A percentile compares a stretch with the other conserved stretches of the same genome.
Conservation (phyloP, 2,329 filamentous ascomycete genomes). For the Fusarium praegraminearum region DNA sequence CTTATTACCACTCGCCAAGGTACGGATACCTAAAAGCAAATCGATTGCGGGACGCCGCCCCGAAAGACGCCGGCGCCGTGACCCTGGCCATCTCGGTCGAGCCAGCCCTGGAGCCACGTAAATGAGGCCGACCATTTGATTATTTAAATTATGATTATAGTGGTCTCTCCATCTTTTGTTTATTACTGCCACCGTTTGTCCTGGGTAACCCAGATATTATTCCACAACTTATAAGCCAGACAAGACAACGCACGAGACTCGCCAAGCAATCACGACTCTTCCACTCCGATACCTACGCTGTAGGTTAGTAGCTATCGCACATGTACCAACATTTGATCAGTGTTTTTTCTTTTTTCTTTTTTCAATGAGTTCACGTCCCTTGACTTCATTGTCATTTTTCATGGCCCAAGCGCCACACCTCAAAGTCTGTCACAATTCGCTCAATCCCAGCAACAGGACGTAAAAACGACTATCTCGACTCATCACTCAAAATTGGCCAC, state of each 20-base stretch:
- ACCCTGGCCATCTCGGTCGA: conserved; percentile 30
- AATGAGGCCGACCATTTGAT: conserved; percentile 36
- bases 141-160: conserved; percentile 9
- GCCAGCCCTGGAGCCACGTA: conserved; percentile 23
- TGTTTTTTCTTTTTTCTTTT: neutral
- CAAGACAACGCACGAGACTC: conserved; percentile 1
- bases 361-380: conserved; percentile 2
- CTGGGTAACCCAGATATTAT: conserved; percentile 28
- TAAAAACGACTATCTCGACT: neutral
- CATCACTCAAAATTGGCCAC: neutral
- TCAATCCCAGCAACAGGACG: conserved; percentile 21
- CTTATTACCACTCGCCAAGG: conserved; percentile 22
- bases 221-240: conserved; percentile 29
- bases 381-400: conserved; percentile 12
- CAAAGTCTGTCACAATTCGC: conserved; percentile 7
- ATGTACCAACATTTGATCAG: conserved; percentile 8
- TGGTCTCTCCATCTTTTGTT: conserved; percentile 36
- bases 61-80: conserved; percentile 24
- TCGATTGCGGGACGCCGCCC: conserved; percentile 30
- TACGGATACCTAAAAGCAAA: neutral
- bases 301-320: neutral
- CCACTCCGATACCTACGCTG: neutral
- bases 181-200: neutral
- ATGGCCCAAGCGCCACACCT: conserved; percentile 35
- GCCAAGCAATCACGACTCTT: neutral